These are phyloP conservation scores for Somion occarium DNA, from an alignment of 1,284 basidiomycete species.

Conservation along the genomic window DNA sequence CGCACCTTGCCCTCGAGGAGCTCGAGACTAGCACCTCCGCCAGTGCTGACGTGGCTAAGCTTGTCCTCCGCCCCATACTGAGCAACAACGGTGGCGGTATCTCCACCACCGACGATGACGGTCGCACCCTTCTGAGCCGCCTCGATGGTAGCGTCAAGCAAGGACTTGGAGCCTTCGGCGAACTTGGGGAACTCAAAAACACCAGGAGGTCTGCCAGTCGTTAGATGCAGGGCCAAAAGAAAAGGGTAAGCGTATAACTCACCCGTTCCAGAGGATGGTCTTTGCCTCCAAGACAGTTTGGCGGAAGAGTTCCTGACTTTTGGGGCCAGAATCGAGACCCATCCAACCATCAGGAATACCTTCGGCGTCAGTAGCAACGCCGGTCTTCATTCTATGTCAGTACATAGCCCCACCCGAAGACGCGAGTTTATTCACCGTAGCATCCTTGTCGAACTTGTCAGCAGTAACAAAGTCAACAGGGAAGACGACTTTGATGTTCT, in stretches of 20 bases:
- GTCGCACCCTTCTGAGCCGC: slow-evolving; percentile 85
- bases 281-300: slow-evolving; percentile 84
- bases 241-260: slow-evolving; percentile 11
- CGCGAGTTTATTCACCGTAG: slow-evolving; percentile 68
- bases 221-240: background rate
- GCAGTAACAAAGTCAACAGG: slow-evolving; percentile 94
- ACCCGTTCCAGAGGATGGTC: slow-evolving; percentile 99
- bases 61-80: slow-evolving; percentile 82
- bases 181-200: slow-evolving; percentile 98
- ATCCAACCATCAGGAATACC: slow-evolving; percentile 95
- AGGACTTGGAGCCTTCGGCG: slow-evolving; percentile 78
- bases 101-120: slow-evolving; percentile 94
- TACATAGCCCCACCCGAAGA: too few species aligned
- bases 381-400: too few species aligned
- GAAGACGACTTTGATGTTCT: slow-evolving; percentile 94
- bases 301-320: slow-evolving; percentile 80
- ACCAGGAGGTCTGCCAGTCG: slow-evolving; percentile 70
- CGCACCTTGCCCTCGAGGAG: slow-evolving; percentile 93
- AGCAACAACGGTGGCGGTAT: slow-evolving; percentile 89
- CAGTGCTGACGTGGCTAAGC: slow-evolving; percentile 95
- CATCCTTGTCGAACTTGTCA: slow-evolving; percentile 94
- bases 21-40: slow-evolving; percentile 94
- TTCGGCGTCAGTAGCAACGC: slow-evolving; percentile 71
- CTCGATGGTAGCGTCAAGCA: slow-evolving; percentile 86
- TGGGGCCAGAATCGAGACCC: slow-evolving; percentile 87